These are phyloP conservation scores for Nicotiana paniculata DNA, from an alignment of 257 asterid species.

Conservation along the genomic window DNA sequence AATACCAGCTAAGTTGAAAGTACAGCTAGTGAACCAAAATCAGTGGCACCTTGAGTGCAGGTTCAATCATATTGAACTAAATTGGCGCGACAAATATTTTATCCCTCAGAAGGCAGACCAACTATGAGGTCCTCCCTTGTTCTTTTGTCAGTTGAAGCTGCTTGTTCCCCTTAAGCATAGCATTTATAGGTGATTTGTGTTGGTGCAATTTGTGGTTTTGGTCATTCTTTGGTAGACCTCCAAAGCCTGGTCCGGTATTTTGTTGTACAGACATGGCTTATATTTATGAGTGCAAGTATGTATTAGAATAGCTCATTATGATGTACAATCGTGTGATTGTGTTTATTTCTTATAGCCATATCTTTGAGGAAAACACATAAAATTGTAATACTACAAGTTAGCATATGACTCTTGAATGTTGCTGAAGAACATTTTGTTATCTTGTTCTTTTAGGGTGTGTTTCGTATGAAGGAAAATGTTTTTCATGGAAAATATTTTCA, in stretches of 20 bases:
- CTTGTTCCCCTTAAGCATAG: not conserved
- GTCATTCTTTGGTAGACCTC: slow-evolving; percentile 7
- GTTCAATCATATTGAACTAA: slow-evolving; percentile 2
- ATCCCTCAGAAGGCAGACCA: not conserved
- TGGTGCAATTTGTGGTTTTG: not conserved
- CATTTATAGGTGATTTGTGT: not conserved
- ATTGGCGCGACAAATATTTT: not conserved
- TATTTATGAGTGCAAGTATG: slow-evolving; percentile 4
- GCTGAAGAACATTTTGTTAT: not conserved
- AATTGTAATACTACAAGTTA: not conserved
- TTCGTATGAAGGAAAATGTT: too few relatives aligned
- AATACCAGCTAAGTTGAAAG: not conserved
- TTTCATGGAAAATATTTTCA: too few relatives aligned
- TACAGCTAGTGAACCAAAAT: not conserved
- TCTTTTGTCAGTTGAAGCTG: not conserved
- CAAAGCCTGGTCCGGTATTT: not conserved
- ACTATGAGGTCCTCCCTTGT: slow-evolving; percentile 2
- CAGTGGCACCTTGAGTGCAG: slow-evolving; percentile 3
- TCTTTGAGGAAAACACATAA: not conserved
- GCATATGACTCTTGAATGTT: slow-evolving; percentile 1
- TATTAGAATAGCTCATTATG: slow-evolving; percentile 1
- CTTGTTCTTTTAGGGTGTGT: not conserved
- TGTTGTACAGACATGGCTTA: slow-evolving; percentile 7
- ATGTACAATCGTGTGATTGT: slow-evolving; percentile 1
- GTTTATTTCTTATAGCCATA: not conserved